A percentile compares a stretch with the other conserved stretches of the same genome.
phyloP scores from a whole-genome alignment of 257 asterid genomes.

The Perilla frutescens region DNA sequence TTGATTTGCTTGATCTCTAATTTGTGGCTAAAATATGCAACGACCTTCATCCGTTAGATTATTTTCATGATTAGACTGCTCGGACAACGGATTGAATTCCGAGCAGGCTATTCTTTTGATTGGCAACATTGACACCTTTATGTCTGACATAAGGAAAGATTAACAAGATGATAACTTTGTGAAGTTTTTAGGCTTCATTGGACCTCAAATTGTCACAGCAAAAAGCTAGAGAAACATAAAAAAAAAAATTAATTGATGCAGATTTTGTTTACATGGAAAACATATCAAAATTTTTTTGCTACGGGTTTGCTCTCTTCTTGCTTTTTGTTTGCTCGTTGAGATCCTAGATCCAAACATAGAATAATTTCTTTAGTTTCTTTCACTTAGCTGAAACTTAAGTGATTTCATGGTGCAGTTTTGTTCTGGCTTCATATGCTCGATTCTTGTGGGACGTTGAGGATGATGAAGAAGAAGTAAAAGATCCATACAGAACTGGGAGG shows the following conservation, averaged over 20 bases:
- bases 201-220: not conserved
- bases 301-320: not conserved
- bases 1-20: not conserved
- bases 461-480: conserved; percentile 42
- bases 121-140: not conserved
- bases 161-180: not conserved
- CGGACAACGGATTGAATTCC: not conserved
- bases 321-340: not conserved
- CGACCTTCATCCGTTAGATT: not conserved
- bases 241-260: not conserved
- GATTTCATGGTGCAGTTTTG: conserved; percentile 51
- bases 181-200: not conserved
- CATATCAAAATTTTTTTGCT: not conserved
- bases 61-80: conserved; percentile 1
- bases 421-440: conserved; percentile 86
- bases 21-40: conserved; percentile 18
- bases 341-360: not conserved
- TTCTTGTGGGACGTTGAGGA: conserved; percentile 87
- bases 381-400: conserved; percentile 11
- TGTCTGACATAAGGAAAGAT: not conserved
- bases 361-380: not conserved
- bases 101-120: not conserved
- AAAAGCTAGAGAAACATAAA: not conserved
- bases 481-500: conserved; percentile 35
- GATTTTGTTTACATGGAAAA: not conserved